These are phyloP conservation scores for Diaporthe velutina DNA, from an alignment of 2,329 filamentous ascomycete species.

Conservation along the genomic window DNA sequence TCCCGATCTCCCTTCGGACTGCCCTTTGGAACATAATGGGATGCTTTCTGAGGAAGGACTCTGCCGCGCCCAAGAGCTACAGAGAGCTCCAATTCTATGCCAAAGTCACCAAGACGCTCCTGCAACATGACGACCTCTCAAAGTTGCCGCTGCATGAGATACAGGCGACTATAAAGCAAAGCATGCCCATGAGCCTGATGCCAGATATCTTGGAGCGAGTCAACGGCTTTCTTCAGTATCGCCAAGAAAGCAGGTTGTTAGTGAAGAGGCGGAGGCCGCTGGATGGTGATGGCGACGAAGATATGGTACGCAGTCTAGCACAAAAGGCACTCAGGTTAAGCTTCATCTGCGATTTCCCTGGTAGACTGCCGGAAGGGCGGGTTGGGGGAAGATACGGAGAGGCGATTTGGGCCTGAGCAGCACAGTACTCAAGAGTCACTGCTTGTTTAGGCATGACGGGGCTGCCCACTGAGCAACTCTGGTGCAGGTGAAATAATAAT, in stretches of 20 bases:
- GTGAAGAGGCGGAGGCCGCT: neutral
- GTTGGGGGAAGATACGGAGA: neutral
- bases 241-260: neutral
- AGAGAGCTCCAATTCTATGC: constrained; percentile 2
- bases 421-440: neutral
- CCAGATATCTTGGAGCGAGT: neutral
- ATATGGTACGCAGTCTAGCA: neutral
- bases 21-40: neutral
- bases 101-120: neutral
- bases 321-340: neutral
- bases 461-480: neutral
- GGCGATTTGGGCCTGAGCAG: neutral
- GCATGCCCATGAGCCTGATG: neutral
- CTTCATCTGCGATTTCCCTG: neutral
- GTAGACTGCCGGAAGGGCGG: neutral
- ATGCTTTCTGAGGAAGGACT: neutral
- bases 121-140: neutral
- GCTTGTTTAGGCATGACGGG: neutral
- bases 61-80: neutral
- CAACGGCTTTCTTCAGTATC: neutral
- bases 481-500: too few relatives aligned
- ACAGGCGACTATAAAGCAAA: neutral
- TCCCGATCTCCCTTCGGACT: neutral
- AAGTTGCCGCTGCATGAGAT: neutral
- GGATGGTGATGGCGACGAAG: neutral